Percentiles rank a stretch among this genome's conserved stretches.
Conservation (phyloP, 2,329 filamentous ascomycete species). For the Arachnomyces sp. region DNA sequence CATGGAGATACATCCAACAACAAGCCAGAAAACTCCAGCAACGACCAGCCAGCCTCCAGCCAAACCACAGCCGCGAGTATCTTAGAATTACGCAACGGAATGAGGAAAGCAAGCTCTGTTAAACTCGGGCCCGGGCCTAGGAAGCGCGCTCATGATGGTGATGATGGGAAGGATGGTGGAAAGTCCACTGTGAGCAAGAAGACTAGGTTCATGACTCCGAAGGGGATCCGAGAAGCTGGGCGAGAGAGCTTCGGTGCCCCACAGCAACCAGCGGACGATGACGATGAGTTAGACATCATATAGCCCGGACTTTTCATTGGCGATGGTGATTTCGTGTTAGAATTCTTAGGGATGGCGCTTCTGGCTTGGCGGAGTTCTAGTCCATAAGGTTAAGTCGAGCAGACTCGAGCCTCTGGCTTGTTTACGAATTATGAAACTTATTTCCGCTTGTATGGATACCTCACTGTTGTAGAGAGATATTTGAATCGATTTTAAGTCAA, state of each 20-base stretch:
- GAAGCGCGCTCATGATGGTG: constrained; percentile 31
- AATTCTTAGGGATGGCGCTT: too few species aligned
- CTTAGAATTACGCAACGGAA: constrained; percentile 18
- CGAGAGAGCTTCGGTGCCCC: constrained; percentile 59
- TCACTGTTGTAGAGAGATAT: too few species aligned
- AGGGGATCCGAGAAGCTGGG: constrained; percentile 69
- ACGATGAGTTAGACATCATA: constrained; percentile 44
- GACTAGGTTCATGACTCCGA: constrained; percentile 71
- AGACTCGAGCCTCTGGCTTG: too few species aligned
- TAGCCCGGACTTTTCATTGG: constrained; percentile 10
- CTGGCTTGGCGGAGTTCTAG: too few species aligned
- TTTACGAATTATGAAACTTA: too few species aligned
- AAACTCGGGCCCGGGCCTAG: constrained; percentile 33
- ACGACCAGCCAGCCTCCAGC: constrained; percentile 4
- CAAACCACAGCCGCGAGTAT: constrained; percentile 1
- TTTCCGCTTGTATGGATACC: too few species aligned
- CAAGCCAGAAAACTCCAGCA: background rate
- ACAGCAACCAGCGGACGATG: constrained; percentile 43
- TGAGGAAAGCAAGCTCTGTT: constrained; percentile 32
- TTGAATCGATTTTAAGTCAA: background rate
- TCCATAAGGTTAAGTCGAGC: too few species aligned
- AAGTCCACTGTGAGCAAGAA: constrained; percentile 46
- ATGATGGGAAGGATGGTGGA: constrained; percentile 21
- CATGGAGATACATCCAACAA: constrained; percentile 13
- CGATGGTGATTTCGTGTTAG: too few species aligned